Percentiles rank a stretch among this genome's conserved stretches.
Conservation (phyloP, 768 basidiomycete genomes). For the Cyclocybe cylindracea region DNA sequence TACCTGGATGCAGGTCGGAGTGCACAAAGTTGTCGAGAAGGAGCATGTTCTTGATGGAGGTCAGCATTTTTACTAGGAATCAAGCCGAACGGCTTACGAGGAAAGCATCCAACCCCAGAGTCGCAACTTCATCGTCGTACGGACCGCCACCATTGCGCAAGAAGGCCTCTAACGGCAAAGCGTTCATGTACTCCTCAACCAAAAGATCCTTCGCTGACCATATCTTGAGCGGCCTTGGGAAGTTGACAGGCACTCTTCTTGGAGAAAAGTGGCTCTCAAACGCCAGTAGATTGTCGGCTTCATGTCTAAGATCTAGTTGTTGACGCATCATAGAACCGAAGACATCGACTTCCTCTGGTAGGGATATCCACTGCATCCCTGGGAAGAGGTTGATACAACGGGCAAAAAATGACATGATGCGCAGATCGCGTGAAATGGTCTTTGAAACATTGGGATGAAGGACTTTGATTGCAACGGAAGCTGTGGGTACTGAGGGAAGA, state of each 20-base stretch:
- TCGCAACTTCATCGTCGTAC: conserved; percentile 87
- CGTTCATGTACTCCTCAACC: conserved; percentile 93
- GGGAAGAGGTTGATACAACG: conserved; percentile 75
- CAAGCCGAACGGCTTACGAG: conserved; percentile 56
- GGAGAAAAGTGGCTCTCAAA: conserved; percentile 88
- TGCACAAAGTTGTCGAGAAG: conserved; percentile 98
- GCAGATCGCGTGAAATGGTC: conserved; percentile 84
- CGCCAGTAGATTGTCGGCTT: conserved; percentile 81
- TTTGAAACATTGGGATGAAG: conserved; percentile 86
- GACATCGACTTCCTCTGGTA: conserved; percentile 92
- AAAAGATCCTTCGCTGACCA: conserved; percentile 85
- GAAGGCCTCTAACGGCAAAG: conserved; percentile 86
- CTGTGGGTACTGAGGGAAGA: conserved; percentile 73
- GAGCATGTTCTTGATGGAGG: conserved; percentile 81
- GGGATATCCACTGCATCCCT: conserved; percentile 94
- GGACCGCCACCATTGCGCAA: conserved; percentile 90
- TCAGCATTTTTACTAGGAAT: neutral
- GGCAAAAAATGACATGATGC: conserved; percentile 95
- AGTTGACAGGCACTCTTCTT: conserved; percentile 80
- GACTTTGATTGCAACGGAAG: conserved; percentile 93
- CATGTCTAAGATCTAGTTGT: conserved; percentile 88
- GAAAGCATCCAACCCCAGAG: conserved; percentile 93
- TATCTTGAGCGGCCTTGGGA: conserved; percentile 82
- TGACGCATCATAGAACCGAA: conserved; percentile 97
- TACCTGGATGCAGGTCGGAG: conserved; percentile 87